These are phyloP conservation scores for Plenodomus lindquistii DNA, from an alignment of 2,329 filamentous ascomycete genomes.

Conservation along the genomic window DNA sequence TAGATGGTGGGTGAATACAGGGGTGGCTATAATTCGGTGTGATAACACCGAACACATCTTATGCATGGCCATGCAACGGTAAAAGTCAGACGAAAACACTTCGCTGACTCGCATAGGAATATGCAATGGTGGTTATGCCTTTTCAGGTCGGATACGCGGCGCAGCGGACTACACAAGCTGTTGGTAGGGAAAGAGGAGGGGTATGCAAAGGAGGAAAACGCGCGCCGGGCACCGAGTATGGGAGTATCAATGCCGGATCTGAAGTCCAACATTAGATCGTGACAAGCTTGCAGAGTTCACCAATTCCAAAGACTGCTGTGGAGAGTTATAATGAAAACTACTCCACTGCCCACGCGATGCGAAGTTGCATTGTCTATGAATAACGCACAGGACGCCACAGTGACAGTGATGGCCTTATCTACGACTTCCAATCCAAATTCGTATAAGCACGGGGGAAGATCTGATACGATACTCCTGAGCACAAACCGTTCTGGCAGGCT, in stretches of 20 bases:
- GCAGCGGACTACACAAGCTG: background rate
- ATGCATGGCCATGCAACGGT: background rate
- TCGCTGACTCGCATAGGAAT: too few species aligned
- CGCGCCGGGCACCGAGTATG: background rate
- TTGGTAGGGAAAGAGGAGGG: background rate
- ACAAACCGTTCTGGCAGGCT: conserved; percentile 37
- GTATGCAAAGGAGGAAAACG: background rate
- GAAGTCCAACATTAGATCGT: background rate
- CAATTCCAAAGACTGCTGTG: conserved; percentile 31
- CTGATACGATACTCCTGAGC: conserved; percentile 39
- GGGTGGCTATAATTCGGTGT: conserved; percentile 5
- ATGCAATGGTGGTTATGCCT: background rate
- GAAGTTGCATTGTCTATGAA: conserved; percentile 42
- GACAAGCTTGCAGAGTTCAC: background rate
- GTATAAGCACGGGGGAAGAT: conserved; percentile 32
- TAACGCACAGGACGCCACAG: conserved; percentile 34
- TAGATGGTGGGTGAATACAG: conserved; percentile 7
- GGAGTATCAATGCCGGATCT: background rate
- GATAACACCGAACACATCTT: conserved; percentile 8
- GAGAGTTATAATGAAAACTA: too few species aligned
- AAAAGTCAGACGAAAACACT: conserved; percentile 1
- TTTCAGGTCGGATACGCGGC: background rate
- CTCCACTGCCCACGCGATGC: too few species aligned
- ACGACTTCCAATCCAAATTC: conserved; percentile 39
- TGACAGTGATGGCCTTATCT: conserved; percentile 53